These are phyloP conservation scores for Seiridium unicorne DNA, from an alignment of 2,329 filamentous ascomycete genomes.

Conservation along the genomic window DNA sequence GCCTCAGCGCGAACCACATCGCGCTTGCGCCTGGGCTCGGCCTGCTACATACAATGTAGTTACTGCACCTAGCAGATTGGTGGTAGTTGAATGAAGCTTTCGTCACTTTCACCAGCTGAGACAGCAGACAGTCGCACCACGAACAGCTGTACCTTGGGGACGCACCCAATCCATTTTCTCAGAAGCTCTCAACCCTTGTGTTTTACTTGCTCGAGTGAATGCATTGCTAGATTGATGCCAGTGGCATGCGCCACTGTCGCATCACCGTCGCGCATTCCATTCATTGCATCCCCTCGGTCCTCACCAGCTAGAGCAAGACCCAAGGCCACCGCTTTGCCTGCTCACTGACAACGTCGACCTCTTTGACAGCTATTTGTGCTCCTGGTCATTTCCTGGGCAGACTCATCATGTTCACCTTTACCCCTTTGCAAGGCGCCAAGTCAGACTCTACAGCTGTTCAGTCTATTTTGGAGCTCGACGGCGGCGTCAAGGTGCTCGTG, in stretches of 20 bases:
- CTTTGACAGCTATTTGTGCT: neutral
- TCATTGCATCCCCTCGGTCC: neutral
- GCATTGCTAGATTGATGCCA: slow-evolving; percentile 8
- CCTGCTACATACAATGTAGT: too few relatives aligned
- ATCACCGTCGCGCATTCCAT: neutral
- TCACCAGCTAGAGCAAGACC: too few relatives aligned
- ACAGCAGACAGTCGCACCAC: too few relatives aligned
- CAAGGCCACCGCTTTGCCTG: neutral
- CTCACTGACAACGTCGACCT: too few relatives aligned
- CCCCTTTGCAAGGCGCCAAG: slow-evolving; percentile 85
- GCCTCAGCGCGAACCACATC: neutral
- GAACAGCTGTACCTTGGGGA: too few relatives aligned
- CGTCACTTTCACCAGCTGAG: too few relatives aligned
- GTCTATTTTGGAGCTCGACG: slow-evolving; percentile 95
- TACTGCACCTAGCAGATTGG: too few relatives aligned
- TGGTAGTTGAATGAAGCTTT: too few relatives aligned
- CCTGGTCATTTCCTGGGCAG: neutral
- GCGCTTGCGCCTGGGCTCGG: neutral
- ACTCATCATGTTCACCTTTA: slow-evolving; percentile 87
- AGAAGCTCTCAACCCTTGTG: too few relatives aligned
- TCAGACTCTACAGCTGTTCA: slow-evolving; percentile 84
- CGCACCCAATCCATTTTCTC: too few relatives aligned
- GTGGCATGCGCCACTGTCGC: slow-evolving; percentile 10
- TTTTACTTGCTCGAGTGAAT: neutral
- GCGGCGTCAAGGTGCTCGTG: slow-evolving; percentile 90